Percentiles rank a stretch among this genome's conserved stretches.
phyloP scores from a whole-genome alignment of 257 asterid genomes.

The Salvia hispanica region DNA sequence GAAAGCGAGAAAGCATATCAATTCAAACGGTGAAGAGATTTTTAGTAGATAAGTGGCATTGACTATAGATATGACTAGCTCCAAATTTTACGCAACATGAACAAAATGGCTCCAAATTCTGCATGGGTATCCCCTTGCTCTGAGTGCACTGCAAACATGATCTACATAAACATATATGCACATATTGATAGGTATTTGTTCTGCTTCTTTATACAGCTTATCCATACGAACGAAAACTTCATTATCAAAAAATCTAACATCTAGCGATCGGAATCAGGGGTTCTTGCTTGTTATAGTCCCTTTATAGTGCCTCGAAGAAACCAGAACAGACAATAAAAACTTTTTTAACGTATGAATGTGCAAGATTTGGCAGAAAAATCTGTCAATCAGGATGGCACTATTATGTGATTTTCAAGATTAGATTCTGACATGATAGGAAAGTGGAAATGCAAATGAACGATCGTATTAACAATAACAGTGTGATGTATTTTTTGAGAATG shows the following conservation, averaged over 20 bases:
- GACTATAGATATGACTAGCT: neutral
- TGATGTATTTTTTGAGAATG: neutral
- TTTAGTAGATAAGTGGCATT: neutral
- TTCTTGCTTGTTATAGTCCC: neutral
- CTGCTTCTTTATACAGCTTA: conserved; percentile 4
- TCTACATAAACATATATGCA: neutral
- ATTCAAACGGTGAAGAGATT: neutral
- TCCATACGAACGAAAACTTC: conserved; percentile 7
- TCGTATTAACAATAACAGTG: neutral
- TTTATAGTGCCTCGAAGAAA: conserved; percentile 2
- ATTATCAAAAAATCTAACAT: neutral
- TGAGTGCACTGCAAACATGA: neutral
- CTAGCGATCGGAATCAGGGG: neutral
- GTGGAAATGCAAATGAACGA: neutral
- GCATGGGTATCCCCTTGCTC: neutral
- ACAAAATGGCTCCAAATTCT: conserved; percentile 2
- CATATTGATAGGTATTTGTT: neutral
- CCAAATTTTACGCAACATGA: neutral
- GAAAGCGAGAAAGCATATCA: neutral
- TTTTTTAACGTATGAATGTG: conserved; percentile 12
- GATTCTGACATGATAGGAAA: neutral
- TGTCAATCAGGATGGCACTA: neutral
- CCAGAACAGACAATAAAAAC: neutral
- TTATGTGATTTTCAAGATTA: neutral
- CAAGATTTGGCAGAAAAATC: conserved; percentile 13